These are phyloP conservation scores for Trematosphaeria pertusa DNA, from an alignment of 2,329 filamentous ascomycete genomes.

Conservation along the genomic window DNA sequence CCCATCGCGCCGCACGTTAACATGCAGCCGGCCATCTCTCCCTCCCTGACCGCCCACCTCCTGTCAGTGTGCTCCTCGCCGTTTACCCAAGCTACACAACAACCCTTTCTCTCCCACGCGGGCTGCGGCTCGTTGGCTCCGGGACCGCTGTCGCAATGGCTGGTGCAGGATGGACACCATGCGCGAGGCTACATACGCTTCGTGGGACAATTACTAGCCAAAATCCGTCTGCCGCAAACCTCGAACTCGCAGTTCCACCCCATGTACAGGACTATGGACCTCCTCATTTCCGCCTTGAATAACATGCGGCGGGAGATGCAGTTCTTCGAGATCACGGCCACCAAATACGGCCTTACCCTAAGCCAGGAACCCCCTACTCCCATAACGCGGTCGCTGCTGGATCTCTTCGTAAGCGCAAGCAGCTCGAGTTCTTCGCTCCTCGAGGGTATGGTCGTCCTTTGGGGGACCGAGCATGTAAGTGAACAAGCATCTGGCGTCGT, in stretches of 20 bases:
- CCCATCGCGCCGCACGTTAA: conserved; percentile 41
- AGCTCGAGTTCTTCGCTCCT: conserved; percentile 62
- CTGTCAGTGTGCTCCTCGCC: conserved; percentile 56
- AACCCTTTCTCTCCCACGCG: conserved; percentile 70
- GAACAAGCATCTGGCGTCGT: too few species aligned
- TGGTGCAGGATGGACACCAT: conserved; percentile 75
- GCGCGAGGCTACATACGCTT: conserved; percentile 74
- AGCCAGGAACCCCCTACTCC: conserved; percentile 52
- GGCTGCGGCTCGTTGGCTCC: conserved; percentile 68
- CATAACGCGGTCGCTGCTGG: conserved; percentile 63
- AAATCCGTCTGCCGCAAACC: conserved; percentile 63
- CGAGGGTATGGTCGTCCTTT: conserved; percentile 75
- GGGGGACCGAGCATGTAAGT: conserved; percentile 72
- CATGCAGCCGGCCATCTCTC: conserved; percentile 34
- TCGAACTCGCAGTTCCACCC: conserved; percentile 53
- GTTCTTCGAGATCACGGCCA: conserved; percentile 71
- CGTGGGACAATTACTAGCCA: conserved; percentile 68
- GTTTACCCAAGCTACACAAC: conserved; percentile 66
- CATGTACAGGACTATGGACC: conserved; percentile 65
- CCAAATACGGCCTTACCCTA: conserved; percentile 65
- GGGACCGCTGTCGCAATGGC: conserved; percentile 67
- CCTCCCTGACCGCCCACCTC: conserved; percentile 65
- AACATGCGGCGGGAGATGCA: conserved; percentile 72
- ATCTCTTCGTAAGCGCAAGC: conserved; percentile 65
- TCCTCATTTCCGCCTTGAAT: conserved; percentile 69